phyloP scores from a whole-genome alignment of 108 stramenopile genomes.

The Nitzschia sp. region DNA sequence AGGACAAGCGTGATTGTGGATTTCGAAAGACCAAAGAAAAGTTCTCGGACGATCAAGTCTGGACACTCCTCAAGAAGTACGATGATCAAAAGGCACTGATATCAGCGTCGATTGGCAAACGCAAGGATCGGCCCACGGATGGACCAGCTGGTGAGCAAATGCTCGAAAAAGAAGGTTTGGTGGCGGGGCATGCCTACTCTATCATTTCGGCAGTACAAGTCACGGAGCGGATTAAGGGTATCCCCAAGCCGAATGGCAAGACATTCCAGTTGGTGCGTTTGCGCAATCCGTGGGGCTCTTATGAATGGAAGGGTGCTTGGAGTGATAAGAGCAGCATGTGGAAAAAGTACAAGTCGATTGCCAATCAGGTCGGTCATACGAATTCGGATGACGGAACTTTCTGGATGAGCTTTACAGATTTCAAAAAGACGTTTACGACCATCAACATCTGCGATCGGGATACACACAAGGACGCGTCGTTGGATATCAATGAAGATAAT shows the following conservation, averaged over 20 bases:
- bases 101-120: slow-evolving; percentile 53
- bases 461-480: slow-evolving; percentile 39
- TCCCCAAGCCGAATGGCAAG: slow-evolving; percentile 57
- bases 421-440: slow-evolving; percentile 58
- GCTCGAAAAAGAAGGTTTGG: slow-evolving; percentile 66
- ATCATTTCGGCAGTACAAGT: slow-evolving; percentile 68
- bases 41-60: slow-evolving; percentile 52
- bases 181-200: slow-evolving; percentile 89
- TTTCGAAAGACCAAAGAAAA: slow-evolving; percentile 44
- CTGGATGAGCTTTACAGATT: slow-evolving; percentile 68
- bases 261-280: slow-evolving; percentile 69
- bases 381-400: slow-evolving; percentile 62
- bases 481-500: slow-evolving; percentile 42
- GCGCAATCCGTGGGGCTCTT: slow-evolving; percentile 76
- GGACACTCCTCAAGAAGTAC: slow-evolving; percentile 58
- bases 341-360: slow-evolving; percentile 49
- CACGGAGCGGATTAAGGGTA: slow-evolving; percentile 29
- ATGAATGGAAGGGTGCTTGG: slow-evolving; percentile 81
- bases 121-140: slow-evolving; percentile 43
- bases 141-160: slow-evolving; percentile 73
- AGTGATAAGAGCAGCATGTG: slow-evolving; percentile 51
- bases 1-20: slow-evolving; percentile 48
- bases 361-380: slow-evolving; percentile 20
- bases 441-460: slow-evolving; percentile 62
- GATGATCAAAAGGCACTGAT: slow-evolving; percentile 38